Conservation (phyloP, 495 filamentous ascomycete species). For the Annulohypoxylon moriforme region DNA sequence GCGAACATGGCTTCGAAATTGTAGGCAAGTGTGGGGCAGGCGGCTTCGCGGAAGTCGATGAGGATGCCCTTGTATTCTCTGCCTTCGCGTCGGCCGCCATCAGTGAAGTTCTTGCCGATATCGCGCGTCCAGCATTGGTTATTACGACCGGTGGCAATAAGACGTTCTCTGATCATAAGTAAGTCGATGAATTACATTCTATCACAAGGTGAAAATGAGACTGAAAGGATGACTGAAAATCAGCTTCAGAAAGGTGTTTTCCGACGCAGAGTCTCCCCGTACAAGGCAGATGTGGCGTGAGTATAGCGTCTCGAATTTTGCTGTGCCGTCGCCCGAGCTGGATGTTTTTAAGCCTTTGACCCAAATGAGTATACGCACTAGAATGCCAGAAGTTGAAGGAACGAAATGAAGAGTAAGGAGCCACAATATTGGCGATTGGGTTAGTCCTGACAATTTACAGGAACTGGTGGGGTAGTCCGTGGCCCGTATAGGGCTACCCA, state of each 20-base stretch:
- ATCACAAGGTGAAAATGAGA: constrained; percentile 1
- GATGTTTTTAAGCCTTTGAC: too few relatives aligned
- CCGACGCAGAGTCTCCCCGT: constrained; percentile 54
- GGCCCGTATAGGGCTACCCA: too few relatives aligned
- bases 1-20: constrained; percentile 52
- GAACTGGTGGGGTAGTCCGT: too few relatives aligned
- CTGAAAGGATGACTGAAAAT: background rate
- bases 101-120: constrained; percentile 51
- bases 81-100: constrained; percentile 50
- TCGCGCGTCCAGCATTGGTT: constrained; percentile 51
- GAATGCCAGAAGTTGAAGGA: too few relatives aligned
- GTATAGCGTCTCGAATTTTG: background rate
- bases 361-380: too few relatives aligned
- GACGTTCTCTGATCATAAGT: background rate
- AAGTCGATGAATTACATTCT: constrained; percentile 14
- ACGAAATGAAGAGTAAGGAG: too few relatives aligned
- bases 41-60: constrained; percentile 56
- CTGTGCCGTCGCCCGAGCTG: too few relatives aligned
- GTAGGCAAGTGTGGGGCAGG: constrained; percentile 53
- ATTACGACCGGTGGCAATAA: constrained; percentile 28
- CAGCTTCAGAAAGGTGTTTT: constrained; percentile 46
- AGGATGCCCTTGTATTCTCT: constrained; percentile 51
- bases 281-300: constrained; percentile 49
- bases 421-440: too few relatives aligned
- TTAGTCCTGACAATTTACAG: too few relatives aligned